Base-by-base conservation (phyloP, 371 early-diverging fungal genomes). In the Mortierella sp. region DNA sequence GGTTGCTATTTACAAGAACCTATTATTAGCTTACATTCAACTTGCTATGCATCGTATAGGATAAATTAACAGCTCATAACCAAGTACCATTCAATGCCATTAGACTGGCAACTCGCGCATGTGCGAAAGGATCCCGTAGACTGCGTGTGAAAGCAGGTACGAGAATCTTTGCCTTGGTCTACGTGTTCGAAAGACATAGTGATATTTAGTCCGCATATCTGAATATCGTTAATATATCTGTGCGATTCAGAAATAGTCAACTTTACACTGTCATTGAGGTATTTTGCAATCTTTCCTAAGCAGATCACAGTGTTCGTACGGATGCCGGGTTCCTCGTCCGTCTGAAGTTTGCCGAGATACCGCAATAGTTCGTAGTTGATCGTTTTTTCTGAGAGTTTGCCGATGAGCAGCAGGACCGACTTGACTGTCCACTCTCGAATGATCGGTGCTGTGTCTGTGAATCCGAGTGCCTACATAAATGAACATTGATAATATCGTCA, bases 251-350 rank as follows among this genome's bases (percentile, higher is more conserved):
- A n/a, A n/a, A n/a, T n/a, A n/a, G n/a, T n/a, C n/a, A n/a, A n/a
- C n/a, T n/a, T 80, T 85, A 92, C 93, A 21, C 83, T 64, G 14
- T 92, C 92, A 58, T 79, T 90, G 19, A 95, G 78, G 62, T 89
- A 55, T 30, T 89, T 89, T 52, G 91, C 88, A 46, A 97, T 87
- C 72, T 97, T 96, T 15, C 96, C 97, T 9, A 98, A 72, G 68
- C 97, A 97, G 42, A 98, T 93, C 9, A 94, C 91, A 14, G 96
- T 91, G 65, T 98, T 98, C 60, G 99, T 95, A 34, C 99, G 85
- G 67, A 98, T 97, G 1, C 97, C 97, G 0, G 99, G 96, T 64
- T 97, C 96, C 27, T 90, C 87, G 79, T 98, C 99, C 52, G 88
- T 87, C 50, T 95, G 94, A 6, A 95, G 80, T 55, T 95, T 94